Base-by-base conservation (phyloP, 495 filamentous ascomycete genomes). In the Pseudevernia furfuracea region DNA sequence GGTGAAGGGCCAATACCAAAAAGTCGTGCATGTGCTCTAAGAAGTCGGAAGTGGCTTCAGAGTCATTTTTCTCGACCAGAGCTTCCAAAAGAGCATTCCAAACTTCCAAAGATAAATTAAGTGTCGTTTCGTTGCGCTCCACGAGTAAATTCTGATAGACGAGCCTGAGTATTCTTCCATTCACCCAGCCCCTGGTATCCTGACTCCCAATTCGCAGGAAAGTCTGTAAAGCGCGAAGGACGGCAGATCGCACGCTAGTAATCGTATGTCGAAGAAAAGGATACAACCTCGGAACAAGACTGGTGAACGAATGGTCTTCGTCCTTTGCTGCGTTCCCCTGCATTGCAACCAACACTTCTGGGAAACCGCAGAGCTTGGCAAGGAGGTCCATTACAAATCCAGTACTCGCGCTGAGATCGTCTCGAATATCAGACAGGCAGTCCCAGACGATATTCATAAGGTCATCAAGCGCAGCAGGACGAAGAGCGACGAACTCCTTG, bases 251-350 rank as follows among this genome's bases (percentile, higher is more conserved):
- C 58, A 98, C 94, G 63, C 87, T 95, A 11, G 91, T 96, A 69
- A 98, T 97, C 12, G 95, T 97, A 73, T 98, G 94, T 43, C 94
- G 88, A 32, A 98, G 78, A 79, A 98, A 98, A 2, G 94, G 93
- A 71, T 96, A 98, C 32, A 98, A 84, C 58, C 94, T 85, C 52
- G 94, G 94, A 32, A 98, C 95, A 49, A 98, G 81, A 64, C 91
- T 84, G 7, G 89, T 88, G 74, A 98, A 98, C 52, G 92, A 94
- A 55, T 92, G 85, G 67, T 91, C 87, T 4, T 87, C 80, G 69
- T 97, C 89, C 66, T 85, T 80, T 23, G 86, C 84, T 30, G 94
- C 94, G 63, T 96, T 96, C 44, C 79, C 74, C 74, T 92, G 95
- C 94, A 98, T 98, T 23, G 94, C 89, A 67, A 92, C 85, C 62